These are phyloP conservation scores for Tylopilus sp. DNA, from an alignment of 1,284 basidiomycete genomes.

Conservation along the genomic window DNA sequence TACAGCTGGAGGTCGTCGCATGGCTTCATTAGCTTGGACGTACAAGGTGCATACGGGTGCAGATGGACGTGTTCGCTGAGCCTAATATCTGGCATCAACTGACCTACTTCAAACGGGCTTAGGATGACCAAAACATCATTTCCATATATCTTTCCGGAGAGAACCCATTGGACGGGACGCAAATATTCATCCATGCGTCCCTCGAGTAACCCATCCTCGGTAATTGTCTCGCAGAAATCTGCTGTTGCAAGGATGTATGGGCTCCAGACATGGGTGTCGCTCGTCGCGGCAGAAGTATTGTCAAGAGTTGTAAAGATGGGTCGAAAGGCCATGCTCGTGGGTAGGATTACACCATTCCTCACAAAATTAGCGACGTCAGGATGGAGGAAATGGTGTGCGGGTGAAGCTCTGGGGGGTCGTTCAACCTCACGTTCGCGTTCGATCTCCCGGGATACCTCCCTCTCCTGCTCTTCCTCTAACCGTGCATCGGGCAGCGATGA, in stretches of 20 bases:
- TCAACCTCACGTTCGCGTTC: conserved; percentile 52
- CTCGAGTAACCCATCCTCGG: no score
- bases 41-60: conserved; percentile 54
- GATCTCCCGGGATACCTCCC: conserved; percentile 54
- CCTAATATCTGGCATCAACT: conserved; percentile 50
- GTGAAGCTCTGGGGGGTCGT: conserved; percentile 36
- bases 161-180: conserved; percentile 56
- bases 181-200: conserved; percentile 40
- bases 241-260: conserved; percentile 30
- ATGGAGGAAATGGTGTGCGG: conserved; percentile 31
- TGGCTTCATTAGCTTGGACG: conserved; percentile 45
- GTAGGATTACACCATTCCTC: conserved; percentile 19
- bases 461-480: conserved; percentile 58
- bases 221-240: conserved; percentile 32
- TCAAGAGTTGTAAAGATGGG: conserved; percentile 16
- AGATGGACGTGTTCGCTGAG: conserved; percentile 45
- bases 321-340: conserved; percentile 3
- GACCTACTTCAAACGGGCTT: conserved; percentile 57
- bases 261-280: conserved; percentile 21
- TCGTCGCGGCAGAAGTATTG: not conserved
- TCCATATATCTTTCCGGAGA: conserved; percentile 29
- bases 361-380: conserved; percentile 32
- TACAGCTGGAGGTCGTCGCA: conserved; percentile 51
- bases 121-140: conserved; percentile 44
- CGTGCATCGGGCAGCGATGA: conserved; percentile 20